Evolutionary conservation across 257 asterid genomes (phyloP).

Genomic region (Cordia subcordata): DNA sequence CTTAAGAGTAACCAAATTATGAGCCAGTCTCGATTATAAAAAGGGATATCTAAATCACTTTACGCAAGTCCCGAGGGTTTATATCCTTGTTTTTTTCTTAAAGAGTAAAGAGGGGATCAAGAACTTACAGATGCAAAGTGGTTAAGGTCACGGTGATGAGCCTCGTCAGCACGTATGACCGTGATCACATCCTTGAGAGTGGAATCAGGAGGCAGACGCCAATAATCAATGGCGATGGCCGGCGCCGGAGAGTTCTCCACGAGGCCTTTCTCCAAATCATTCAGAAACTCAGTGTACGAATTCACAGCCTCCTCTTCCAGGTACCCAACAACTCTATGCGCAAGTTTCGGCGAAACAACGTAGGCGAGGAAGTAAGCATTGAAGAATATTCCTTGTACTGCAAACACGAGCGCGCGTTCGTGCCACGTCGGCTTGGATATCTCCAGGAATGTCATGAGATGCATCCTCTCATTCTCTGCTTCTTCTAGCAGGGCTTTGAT

Average conservation of each 20-base stretch:
- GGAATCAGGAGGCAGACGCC: conserved; percentile 44
- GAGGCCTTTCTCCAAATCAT: conserved; percentile 48
- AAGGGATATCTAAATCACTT: no score
- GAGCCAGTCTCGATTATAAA: no score
- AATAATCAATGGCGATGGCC: conserved; percentile 65
- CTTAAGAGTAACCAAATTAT: no score
- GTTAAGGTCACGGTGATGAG: conserved; percentile 71
- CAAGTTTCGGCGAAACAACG: conserved; percentile 48
- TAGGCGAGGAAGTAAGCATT: conserved; percentile 56
- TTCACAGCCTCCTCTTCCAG: conserved; percentile 66
- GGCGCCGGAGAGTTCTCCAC: conserved; percentile 55
- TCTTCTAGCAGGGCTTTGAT: conserved; percentile 68
- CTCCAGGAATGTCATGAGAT: conserved; percentile 64
- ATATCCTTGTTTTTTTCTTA: no score
- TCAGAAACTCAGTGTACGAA: conserved; percentile 60
- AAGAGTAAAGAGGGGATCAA: not conserved
- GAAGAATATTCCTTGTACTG: conserved; percentile 57
- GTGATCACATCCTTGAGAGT: conserved; percentile 55
- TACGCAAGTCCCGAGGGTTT: no score
- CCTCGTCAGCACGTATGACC: conserved; percentile 70
- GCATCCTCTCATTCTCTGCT: conserved; percentile 74
- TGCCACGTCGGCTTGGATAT: conserved; percentile 50
- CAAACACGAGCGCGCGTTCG: conserved; percentile 52
- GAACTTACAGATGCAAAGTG: conserved; percentile 63
- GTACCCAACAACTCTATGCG: conserved; percentile 54